phyloP scores from a whole-genome alignment of 768 basidiomycete genomes.

The Lactarius vividus region DNA sequence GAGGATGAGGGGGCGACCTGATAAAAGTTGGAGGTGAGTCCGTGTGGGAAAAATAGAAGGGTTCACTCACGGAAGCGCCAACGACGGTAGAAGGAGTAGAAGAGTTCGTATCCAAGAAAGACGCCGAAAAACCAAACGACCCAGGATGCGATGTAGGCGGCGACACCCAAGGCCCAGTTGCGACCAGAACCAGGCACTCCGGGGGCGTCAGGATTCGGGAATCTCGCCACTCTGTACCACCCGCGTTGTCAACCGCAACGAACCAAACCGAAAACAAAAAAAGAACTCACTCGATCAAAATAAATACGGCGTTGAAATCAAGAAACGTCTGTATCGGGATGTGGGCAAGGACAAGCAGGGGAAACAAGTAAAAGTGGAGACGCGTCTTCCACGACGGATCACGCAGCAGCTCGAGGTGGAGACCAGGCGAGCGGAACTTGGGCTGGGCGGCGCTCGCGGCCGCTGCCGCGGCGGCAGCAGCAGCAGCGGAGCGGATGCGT shows the following conservation, averaged over 20 bases:
- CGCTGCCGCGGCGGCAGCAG: constrained; percentile 3
- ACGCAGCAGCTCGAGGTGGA: constrained; percentile 67
- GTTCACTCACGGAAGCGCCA: constrained; percentile 75
- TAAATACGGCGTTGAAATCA: constrained; percentile 86
- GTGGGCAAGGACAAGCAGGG: constrained; percentile 69
- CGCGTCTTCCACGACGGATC: constrained; percentile 54
- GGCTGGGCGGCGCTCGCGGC: constrained; percentile 40
- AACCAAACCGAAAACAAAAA: background rate
- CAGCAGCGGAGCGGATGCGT: background rate
- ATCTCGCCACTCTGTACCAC: constrained; percentile 60
- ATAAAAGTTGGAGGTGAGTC: background rate
- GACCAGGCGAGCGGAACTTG: constrained; percentile 62
- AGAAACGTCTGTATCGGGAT: constrained; percentile 78
- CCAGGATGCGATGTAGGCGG: constrained; percentile 85
- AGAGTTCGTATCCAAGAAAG: constrained; percentile 71
- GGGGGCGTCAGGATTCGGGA: constrained; percentile 66
- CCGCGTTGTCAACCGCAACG: constrained; percentile 12
- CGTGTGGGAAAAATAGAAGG: constrained; percentile 21
- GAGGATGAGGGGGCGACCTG: constrained; percentile 80
- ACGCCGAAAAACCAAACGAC: constrained; percentile 68
- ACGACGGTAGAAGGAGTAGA: constrained; percentile 70
- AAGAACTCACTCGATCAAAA: constrained; percentile 72
- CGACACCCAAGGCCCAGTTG: constrained; percentile 79
- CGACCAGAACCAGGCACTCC: constrained; percentile 68
- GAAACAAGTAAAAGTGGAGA: constrained; percentile 66